phyloP scores from a whole-genome alignment of 331 rosid genomes.

The Quercus phellos region DNA sequence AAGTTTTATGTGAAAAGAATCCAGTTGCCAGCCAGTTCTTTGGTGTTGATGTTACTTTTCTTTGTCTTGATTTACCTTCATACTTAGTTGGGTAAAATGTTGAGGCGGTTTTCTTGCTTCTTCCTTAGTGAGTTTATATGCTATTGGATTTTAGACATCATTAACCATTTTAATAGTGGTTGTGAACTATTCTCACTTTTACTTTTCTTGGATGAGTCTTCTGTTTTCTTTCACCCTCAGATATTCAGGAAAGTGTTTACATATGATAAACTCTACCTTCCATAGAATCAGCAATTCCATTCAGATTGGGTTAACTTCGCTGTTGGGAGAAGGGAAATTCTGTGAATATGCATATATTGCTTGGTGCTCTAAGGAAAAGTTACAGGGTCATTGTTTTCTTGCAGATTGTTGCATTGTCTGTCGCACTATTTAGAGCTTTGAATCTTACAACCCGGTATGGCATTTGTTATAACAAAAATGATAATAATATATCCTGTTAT shows the following conservation, averaged over 20 bases:
- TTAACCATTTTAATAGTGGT: not conserved
- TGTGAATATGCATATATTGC: not conserved
- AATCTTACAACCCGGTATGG: slow-evolving; percentile 70
- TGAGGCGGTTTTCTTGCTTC: not conserved
- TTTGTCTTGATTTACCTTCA: not conserved
- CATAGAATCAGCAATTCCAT: not conserved
- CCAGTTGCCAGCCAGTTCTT: not conserved
- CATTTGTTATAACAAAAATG: not conserved
- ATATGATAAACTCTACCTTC: not conserved
- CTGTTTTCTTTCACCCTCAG: not conserved
- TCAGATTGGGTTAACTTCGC: slow-evolving; percentile 4
- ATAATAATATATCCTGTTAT: slow-evolving; percentile 4
- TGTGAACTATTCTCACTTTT: not conserved
- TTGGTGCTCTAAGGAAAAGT: slow-evolving; percentile 11
- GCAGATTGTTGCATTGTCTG: slow-evolving; percentile 93
- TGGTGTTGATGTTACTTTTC: not conserved
- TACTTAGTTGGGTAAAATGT: not conserved
- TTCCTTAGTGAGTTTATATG: not conserved
- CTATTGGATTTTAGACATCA: not conserved
- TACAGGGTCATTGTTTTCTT: slow-evolving; percentile 9
- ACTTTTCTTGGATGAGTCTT: not conserved
- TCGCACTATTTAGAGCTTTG: slow-evolving; percentile 83
- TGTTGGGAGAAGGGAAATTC: not conserved
- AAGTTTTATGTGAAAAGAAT: not conserved
- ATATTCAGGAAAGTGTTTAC: not conserved